Evolutionary conservation across 192 early-diverging fungal genomes (phyloP), one percentile per base, ranked within the genome.

Genomic region (Entomortierella beljakovae): DNA sequence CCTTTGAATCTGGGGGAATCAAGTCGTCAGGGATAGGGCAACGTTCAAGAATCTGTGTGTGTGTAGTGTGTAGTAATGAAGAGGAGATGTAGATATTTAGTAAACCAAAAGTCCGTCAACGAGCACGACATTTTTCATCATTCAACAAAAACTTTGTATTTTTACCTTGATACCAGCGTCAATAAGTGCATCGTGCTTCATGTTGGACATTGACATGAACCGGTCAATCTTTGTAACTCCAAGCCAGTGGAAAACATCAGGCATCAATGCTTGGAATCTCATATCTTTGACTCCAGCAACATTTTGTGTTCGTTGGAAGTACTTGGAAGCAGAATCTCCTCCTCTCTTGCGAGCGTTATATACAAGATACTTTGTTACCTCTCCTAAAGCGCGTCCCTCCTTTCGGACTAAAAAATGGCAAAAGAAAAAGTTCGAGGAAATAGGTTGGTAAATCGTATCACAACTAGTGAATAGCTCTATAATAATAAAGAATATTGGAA

Each of bases 241-340:
- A 23, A 98, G 84, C 96, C 96, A 98, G 76, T 98, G 96, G 74
- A 98, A 82, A 7, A 96, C 94, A 72, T 98, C 96, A 20, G 96
- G 96, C 96, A 98, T 98, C 61, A 96, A 85, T 0, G 96, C 95
- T 66, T 98, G 96, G 92, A 96, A 98, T 5, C 96, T 89, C 93
- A 96, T 94, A 71, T 98, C 96, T 86, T 77, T 77, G 34, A 77
- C 74, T n/a, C 74, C 74, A 22, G 74, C 74, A 22, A 77, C 68
- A 32, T 71, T 70, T 70, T 77, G 63, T 28, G 93, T 98, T 40
- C 95, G 89, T 61, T 89, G 71, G 76, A 98, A 98, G 84, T 98
- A 98, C 48, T 90, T 90, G 31, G 88, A 89, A 0, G 96, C 96
- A 1, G 93, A 94, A 70, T 98, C 96, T 48, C 95, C 95, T 68